Evolutionary conservation across 228 moss, liverwort and hornwort genomes (phyloP).

Genomic region (Sphagnum fallax): DNA sequence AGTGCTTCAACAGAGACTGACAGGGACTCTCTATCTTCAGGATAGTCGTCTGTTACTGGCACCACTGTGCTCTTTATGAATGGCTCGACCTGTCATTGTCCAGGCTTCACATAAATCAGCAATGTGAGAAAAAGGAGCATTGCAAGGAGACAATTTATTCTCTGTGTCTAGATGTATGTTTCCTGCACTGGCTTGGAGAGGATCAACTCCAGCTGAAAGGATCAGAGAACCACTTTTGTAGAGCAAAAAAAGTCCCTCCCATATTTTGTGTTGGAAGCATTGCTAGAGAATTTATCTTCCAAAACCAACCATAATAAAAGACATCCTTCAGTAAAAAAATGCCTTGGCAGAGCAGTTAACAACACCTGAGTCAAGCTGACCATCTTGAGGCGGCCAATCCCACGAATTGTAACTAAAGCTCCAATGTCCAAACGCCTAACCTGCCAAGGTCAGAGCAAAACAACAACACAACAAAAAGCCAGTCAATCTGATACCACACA

Average conservation of each 20-base stretch:
- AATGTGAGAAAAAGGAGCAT: not conserved
- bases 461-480: not conserved
- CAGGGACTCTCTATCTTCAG: slow-evolving; percentile 46
- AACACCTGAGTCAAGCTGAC: slow-evolving; percentile 72
- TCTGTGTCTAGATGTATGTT: too few species aligned
- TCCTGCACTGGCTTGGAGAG: too few species aligned
- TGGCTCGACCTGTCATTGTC: slow-evolving; percentile 68
- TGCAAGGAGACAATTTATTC: too few species aligned
- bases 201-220: too few species aligned
- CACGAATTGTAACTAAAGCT: slow-evolving; percentile 83
- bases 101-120: slow-evolving; percentile 9
- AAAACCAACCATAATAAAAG: too few species aligned
- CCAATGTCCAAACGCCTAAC: slow-evolving; percentile 87
- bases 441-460: slow-evolving; percentile 44
- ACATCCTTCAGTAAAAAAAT: not conserved
- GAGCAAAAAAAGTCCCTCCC: too few species aligned
- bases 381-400: slow-evolving; percentile 88
- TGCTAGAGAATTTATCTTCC: too few species aligned
- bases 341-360: not conserved
- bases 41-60: slow-evolving; percentile 63
- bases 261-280: too few species aligned
- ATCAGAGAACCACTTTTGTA: too few species aligned
- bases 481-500: too few species aligned
- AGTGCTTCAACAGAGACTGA: slow-evolving; percentile 43
- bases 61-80: slow-evolving; percentile 82